A percentile compares a stretch with the other conserved stretches of the same genome.
Conservation (phyloP, 1,284 basidiomycete genomes). For the Phenoliferia sp. region DNA sequence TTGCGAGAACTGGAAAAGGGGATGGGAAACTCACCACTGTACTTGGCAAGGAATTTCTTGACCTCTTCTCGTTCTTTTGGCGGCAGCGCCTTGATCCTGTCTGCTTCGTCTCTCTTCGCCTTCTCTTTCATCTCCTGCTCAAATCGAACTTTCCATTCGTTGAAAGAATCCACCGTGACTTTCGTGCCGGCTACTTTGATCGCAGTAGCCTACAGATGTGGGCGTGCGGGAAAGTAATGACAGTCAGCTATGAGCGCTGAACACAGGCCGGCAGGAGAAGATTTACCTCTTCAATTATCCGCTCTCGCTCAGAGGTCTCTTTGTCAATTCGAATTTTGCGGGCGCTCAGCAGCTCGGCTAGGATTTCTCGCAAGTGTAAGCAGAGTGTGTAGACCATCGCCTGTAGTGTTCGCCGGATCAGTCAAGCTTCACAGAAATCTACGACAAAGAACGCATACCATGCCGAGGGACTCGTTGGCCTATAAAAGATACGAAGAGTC, state of each 20-base stretch:
- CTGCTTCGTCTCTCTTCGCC: constrained; percentile 70
- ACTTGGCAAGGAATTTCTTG: constrained; percentile 60
- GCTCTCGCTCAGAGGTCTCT: constrained; percentile 54
- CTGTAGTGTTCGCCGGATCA: constrained; percentile 38
- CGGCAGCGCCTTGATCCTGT: constrained; percentile 66
- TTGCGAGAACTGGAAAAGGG: constrained; percentile 1
- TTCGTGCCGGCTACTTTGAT: constrained; percentile 83
- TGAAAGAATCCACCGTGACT: constrained; percentile 77
- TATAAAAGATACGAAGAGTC: constrained; percentile 39
- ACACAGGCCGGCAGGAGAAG: neutral
- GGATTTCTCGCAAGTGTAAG: constrained; percentile 74
- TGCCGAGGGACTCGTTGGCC: constrained; percentile 87
- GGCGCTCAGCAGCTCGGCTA: constrained; percentile 57
- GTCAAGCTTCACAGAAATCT: neutral
- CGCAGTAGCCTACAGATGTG: constrained; percentile 65
- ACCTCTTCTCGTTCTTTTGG: constrained; percentile 86
- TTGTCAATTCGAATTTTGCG: constrained; percentile 33
- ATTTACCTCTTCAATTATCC: constrained; percentile 59
- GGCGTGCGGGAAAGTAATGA: constrained; percentile 50
- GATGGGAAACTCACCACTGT: constrained; percentile 56
- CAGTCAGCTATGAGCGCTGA: neutral
- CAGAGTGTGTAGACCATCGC: constrained; percentile 97
- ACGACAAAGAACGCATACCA: constrained; percentile 42
- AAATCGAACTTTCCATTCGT: constrained; percentile 72
- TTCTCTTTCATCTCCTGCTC: constrained; percentile 60